A percentile compares a stretch with the other conserved stretches of the same genome.
Conservation (phyloP, 768 basidiomycete genomes). For the Pholiota microspora region DNA sequence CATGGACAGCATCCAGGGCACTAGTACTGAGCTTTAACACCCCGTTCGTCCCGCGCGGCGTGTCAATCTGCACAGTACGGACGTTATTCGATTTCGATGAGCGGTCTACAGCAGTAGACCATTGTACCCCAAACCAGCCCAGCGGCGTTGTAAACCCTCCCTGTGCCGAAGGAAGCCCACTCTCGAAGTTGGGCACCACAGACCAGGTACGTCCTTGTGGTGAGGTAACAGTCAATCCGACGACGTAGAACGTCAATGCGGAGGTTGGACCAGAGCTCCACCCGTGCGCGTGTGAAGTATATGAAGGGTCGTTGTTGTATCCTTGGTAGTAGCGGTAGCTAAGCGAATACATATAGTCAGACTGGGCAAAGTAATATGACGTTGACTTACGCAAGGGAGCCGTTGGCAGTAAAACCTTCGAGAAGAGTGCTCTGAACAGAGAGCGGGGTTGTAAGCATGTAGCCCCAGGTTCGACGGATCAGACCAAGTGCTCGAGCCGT, state of each 20-base stretch:
- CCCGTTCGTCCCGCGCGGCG: slow-evolving; percentile 16
- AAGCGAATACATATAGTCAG: neutral
- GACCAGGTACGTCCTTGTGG: slow-evolving; percentile 48
- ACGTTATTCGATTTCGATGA: neutral
- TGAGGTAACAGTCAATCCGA: slow-evolving; percentile 49
- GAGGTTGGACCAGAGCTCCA: slow-evolving; percentile 61
- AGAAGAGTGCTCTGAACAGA: slow-evolving; percentile 57
- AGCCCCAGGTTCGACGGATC: slow-evolving; percentile 55
- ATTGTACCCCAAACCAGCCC: slow-evolving; percentile 49
- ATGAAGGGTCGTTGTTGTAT: slow-evolving; percentile 56
- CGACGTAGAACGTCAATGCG: slow-evolving; percentile 54
- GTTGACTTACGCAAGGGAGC: slow-evolving; percentile 44
- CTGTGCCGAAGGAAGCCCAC: slow-evolving; percentile 38
- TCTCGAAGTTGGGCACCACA: slow-evolving; percentile 42
- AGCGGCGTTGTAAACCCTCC: slow-evolving; percentile 54
- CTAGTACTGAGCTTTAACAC: slow-evolving; percentile 6
- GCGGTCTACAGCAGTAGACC: too few relatives aligned
- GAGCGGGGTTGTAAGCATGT: slow-evolving; percentile 54
- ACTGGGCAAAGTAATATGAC: neutral
- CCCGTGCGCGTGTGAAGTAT: slow-evolving; percentile 59
- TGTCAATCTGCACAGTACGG: slow-evolving; percentile 14
- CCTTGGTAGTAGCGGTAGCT: slow-evolving; percentile 53
- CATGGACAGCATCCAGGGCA: neutral
- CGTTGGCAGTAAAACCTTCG: slow-evolving; percentile 58
- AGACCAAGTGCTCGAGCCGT: slow-evolving; percentile 52